Percentiles rank a stretch among this genome's conserved stretches.
These are phyloP conservation scores for Mycena indigotica DNA, from an alignment of 768 basidiomycete species.

Conservation along the genomic window DNA sequence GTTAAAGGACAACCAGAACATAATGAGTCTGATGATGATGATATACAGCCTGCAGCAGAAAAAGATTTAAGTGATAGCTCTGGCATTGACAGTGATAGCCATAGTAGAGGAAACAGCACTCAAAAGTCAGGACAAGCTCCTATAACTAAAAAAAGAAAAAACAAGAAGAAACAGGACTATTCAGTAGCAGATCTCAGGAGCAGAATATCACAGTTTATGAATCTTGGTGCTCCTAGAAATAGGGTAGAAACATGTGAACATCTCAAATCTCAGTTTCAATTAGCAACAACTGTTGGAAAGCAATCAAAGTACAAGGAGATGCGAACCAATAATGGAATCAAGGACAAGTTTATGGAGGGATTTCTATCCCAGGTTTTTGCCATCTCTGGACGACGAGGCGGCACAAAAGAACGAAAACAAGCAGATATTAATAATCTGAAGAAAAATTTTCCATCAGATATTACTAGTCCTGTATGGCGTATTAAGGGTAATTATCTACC, in stretches of 20 bases:
- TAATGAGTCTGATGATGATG: conserved; percentile 9
- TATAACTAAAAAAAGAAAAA: neutral
- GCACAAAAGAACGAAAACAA: conserved; percentile 17
- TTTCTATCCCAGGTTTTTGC: conserved; percentile 29
- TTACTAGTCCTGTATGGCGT: conserved; percentile 38
- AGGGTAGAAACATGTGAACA: conserved; percentile 18
- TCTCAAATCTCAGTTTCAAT: conserved; percentile 16
- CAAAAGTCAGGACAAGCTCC: neutral
- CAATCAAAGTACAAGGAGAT: conserved; percentile 21
- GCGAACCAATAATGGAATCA: conserved; percentile 33
- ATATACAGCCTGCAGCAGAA: neutral
- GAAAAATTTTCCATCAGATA: conserved; percentile 21
- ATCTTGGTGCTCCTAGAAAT: conserved; percentile 20
- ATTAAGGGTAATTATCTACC: conserved; percentile 18
- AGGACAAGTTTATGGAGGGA: conserved; percentile 34
- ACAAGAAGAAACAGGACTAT: conserved; percentile 8
- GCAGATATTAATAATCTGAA: conserved; percentile 12
- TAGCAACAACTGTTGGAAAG: conserved; percentile 18
- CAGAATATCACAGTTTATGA: conserved; percentile 27
- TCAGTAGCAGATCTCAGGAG: conserved; percentile 21
- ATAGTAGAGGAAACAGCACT: neutral
- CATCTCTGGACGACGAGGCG: conserved; percentile 20
- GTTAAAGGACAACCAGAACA: conserved; percentile 27
- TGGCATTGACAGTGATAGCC: neutral
- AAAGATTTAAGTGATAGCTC: neutral